Base-by-base conservation (phyloP, 495 filamentous ascomycete genomes). In the Lindgomyces ingoldianus region DNA sequence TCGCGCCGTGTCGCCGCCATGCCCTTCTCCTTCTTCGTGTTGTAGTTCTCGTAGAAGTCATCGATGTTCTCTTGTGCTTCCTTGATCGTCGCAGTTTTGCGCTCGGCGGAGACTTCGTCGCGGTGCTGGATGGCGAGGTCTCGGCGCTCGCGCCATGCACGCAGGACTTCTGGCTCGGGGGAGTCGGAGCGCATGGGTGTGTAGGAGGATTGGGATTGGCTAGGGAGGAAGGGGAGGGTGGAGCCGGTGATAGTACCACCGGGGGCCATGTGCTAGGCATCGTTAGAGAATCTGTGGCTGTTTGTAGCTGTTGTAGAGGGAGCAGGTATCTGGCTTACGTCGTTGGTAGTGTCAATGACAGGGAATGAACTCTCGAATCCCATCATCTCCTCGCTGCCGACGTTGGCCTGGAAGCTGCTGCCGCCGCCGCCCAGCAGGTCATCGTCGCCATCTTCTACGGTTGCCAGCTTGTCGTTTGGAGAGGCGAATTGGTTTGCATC, bases 1-100 rank as follows among this genome's bases (percentile, higher is more conserved):
- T 98, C 95, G 69, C 87, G 83, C 63, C 88, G 83, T 30, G 95
- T 91, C 79, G 93, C 89, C 42, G 87, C 83, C 65, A 96, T 85
- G 58, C 77, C 81, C 83, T 98, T 98, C 69, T 98, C 94, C 70
- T 92, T 90, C 80, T 96, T 96, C 73, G 87, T 87, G 79, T 96
- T 96, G 83, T 99, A 99, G 74, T 96, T 96, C 74, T 96, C 91
- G 80, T 99, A 99, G 81, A 99, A 99, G 71, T 96, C 95, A 71
- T 99, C 94, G 60, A 98, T 93, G 74, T 91, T 89, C 69, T 89
- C 81, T 62, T 88, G 91, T 39, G 95, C 95, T 65, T 90, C 90
- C 74, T 87, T 84, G 71, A 96, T 77, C 8, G 91, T 96, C 74
- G 91, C 84, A 26, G 79, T 81, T 72, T 95, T 95, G 76, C 90